Base-by-base conservation (phyloP, 495 filamentous ascomycete species). In the Annulohypoxylon nitens region DNA sequence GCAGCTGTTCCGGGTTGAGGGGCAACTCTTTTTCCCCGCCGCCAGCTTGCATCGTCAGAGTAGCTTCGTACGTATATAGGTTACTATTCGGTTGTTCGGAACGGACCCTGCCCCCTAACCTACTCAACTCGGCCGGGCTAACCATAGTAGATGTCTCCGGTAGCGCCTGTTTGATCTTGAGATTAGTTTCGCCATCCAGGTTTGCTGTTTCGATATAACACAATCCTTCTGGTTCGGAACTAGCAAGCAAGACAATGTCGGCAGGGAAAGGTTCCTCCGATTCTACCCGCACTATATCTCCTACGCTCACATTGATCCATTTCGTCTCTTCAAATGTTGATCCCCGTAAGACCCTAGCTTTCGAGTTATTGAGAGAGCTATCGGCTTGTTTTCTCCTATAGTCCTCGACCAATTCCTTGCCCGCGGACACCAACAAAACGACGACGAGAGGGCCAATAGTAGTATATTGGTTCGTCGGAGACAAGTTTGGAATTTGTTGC, bases 131-230 rank as follows among this genome's bases (percentile, higher is more conserved):
- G 65, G 86, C 89, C 9, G 94, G 91, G 74, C 92, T 97, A 63
- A 98, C 96, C 64, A 97, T 83, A 68, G 92, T 87, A 60, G 91
- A 90, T 1, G 97, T 98, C 83, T 99, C 97, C 2, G 97, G 96
- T 59, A 98, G 92, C 33, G 91, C 95, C 84, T 99, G 97, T 83
- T 99, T 99, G 82, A 99, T 97, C 80, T 99, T 99, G 64, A 99
- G 84, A 77, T 99, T 99, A 18, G 97, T 99, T 80, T 99, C 97
- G 64, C 97, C 97, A 75, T 99, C 97, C 61, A 99, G 83, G 78
- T 99, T 99, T 34, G 97, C 96, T 0, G 97, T 99, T 85, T 99
- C 97, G 76, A 98, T 99, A 77, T 99, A 99, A 81, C 97, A 99
- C 64, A 99, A 80, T 69, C 97, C 97, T 81, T 99, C 97, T 2